Conservation (phyloP, 306 rosid genomes). For the Lupinus albus region DNA sequence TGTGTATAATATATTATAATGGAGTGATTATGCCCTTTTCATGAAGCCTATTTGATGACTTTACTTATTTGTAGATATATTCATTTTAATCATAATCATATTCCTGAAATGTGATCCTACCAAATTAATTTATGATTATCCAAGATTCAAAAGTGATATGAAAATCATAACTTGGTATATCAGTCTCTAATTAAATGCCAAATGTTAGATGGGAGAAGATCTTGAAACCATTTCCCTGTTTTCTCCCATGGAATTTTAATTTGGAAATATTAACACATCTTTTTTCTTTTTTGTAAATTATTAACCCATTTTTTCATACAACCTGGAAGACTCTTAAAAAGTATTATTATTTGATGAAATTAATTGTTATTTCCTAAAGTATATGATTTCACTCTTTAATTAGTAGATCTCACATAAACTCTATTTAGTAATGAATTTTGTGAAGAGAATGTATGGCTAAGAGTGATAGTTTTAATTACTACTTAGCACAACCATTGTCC, state of each 20-base stretch:
- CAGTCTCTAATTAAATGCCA: constrained; percentile 33
- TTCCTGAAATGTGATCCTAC: constrained; percentile 34
- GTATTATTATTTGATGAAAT: too few species aligned
- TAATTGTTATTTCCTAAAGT: too few species aligned
- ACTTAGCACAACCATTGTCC: neutral
- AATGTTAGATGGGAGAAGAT: constrained; percentile 7
- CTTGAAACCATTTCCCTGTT: constrained; percentile 5
- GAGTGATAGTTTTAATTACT: neutral
- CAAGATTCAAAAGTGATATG: constrained; percentile 25
- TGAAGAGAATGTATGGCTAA: too few species aligned
- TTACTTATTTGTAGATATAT: constrained; percentile 35
- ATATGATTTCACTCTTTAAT: too few species aligned
- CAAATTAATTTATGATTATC: constrained; percentile 32
- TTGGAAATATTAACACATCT: too few species aligned
- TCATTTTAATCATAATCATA: constrained; percentile 33
- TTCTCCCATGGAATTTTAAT: constrained; percentile 31
- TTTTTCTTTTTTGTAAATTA: too few species aligned
- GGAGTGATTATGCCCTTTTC: constrained; percentile 30
- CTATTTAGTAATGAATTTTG: too few species aligned
- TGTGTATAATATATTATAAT: constrained; percentile 5
- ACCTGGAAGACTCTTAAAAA: too few species aligned
- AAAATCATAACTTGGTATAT: constrained; percentile 7
- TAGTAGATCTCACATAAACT: too few species aligned
- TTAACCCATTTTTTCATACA: too few species aligned
- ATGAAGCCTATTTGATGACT: constrained; percentile 37